phyloP scores from a whole-genome alignment of 2,329 filamentous ascomycete species.

The Xylaria sp. region DNA sequence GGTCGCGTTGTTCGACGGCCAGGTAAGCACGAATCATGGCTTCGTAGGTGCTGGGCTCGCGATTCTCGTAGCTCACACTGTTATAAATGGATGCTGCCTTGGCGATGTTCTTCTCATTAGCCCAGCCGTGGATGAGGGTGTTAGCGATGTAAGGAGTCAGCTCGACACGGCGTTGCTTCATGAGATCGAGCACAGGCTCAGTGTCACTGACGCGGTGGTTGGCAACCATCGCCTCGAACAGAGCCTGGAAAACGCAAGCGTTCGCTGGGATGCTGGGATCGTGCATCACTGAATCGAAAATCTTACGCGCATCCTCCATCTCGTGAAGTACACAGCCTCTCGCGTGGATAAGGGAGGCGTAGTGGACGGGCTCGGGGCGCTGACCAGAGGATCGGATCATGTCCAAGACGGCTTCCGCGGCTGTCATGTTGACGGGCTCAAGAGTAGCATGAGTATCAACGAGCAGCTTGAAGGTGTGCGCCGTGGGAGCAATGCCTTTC shows the following conservation, averaged over 20 bases:
- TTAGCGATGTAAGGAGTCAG: constrained; percentile 98
- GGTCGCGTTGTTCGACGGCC: constrained; percentile 70
- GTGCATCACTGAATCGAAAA: constrained; percentile 76
- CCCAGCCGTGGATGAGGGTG: constrained; percentile 96
- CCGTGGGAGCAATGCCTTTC: constrained; percentile 81
- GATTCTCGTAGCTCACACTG: constrained; percentile 67
- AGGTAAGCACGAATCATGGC: constrained; percentile 95
- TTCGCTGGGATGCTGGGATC: constrained; percentile 64
- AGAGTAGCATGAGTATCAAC: constrained; percentile 93
- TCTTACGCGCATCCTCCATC: constrained; percentile 70
- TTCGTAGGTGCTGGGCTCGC: constrained; percentile 97
- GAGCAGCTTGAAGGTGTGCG: constrained; percentile 95
- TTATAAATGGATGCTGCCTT: constrained; percentile 78
- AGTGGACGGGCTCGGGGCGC: constrained; percentile 85
- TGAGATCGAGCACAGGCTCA: constrained; percentile 66
- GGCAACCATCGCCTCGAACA: constrained; percentile 96
- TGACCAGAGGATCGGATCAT: constrained; percentile 70
- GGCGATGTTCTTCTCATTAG: constrained; percentile 70
- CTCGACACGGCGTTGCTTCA: constrained; percentile 68
- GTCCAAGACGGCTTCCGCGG: constrained; percentile 77
- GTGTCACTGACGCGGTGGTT: constrained; percentile 80
- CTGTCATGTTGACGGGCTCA: constrained; percentile 81
- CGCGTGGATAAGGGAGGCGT: constrained; percentile 90
- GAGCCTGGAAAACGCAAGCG: constrained; percentile 86
- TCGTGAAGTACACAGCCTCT: constrained; percentile 93